Evolutionary conservation across 495 filamentous ascomycete species (phyloP).

Genomic region (Penicillium manginii): DNA sequence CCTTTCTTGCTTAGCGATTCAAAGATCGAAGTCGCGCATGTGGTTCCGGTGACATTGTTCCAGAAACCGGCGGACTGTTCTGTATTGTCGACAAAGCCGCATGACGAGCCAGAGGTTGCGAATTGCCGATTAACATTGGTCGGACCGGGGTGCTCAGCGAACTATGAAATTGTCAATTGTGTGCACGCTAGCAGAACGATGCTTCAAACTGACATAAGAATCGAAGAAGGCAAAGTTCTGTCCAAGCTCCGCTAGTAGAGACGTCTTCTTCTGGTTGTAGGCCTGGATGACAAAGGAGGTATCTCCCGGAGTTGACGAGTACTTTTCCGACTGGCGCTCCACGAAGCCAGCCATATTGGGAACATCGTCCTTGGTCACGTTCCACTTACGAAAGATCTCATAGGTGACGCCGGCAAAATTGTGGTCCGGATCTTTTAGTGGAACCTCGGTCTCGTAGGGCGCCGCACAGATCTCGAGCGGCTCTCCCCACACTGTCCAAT

Average conservation of each 20-base stretch:
- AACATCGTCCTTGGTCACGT: constrained; percentile 37
- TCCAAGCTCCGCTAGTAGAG: constrained; percentile 38
- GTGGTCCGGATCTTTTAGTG: constrained; percentile 44
- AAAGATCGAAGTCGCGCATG: constrained; percentile 41
- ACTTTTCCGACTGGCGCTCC: constrained; percentile 48
- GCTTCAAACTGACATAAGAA: constrained; percentile 33
- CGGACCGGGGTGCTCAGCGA: constrained; percentile 44
- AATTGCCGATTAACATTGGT: constrained; percentile 47
- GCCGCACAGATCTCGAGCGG: constrained; percentile 44
- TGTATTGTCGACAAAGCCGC: constrained; percentile 38
- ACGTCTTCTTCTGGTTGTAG: constrained; percentile 41
- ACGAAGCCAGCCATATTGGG: constrained; percentile 50
- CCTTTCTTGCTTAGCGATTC: constrained; percentile 38
- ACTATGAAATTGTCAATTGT: constrained; percentile 22
- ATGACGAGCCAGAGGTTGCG: constrained; percentile 40
- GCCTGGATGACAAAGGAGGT: constrained; percentile 46
- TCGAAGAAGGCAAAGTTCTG: constrained; percentile 49
- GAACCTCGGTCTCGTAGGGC: constrained; percentile 45
- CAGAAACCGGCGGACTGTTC: constrained; percentile 38
- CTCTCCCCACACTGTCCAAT: constrained; percentile 48
- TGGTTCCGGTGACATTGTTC: constrained; percentile 41
- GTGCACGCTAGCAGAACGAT: background rate
- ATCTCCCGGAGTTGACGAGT: constrained; percentile 41
- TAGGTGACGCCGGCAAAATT: constrained; percentile 46
- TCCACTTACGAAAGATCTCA: constrained; percentile 48